phyloP scores from a whole-genome alignment of 306 rosid genomes.

The Pueraria montana region DNA sequence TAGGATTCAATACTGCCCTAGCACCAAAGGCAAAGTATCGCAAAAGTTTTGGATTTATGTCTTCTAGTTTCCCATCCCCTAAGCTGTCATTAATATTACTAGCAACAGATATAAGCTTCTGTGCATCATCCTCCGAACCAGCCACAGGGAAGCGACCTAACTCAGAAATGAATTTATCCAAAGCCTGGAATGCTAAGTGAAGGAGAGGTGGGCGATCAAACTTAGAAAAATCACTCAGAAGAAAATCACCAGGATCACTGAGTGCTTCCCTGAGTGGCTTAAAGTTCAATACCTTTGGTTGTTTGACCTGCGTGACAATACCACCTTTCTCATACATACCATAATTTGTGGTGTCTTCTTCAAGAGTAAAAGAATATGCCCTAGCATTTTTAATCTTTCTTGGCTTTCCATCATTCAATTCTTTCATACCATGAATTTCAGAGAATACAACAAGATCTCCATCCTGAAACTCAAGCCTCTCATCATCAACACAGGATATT shows the following conservation, averaged over 20 bases:
- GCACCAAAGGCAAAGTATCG: slow-evolving; percentile 90
- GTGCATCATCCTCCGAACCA: slow-evolving; percentile 86
- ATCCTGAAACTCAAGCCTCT: slow-evolving; percentile 93
- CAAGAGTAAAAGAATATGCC: slow-evolving; percentile 82
- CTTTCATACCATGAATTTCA: slow-evolving; percentile 91
- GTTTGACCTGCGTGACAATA: slow-evolving; percentile 87
- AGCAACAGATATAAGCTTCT: slow-evolving; percentile 71
- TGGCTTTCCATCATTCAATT: slow-evolving; percentile 88
- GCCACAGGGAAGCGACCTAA: slow-evolving; percentile 79
- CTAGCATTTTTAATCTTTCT: slow-evolving; percentile 78
- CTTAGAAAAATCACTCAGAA: slow-evolving; percentile 90
- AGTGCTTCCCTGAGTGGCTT: slow-evolving; percentile 78
- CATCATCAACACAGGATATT: slow-evolving; percentile 88
- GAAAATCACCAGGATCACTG: slow-evolving; percentile 83
- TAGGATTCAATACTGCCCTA: slow-evolving; percentile 89
- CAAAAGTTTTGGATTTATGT: slow-evolving; percentile 79
- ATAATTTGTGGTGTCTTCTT: slow-evolving; percentile 83
- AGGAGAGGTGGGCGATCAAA: slow-evolving; percentile 81
- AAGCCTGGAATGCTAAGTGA: slow-evolving; percentile 83
- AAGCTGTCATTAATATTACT: slow-evolving; percentile 60
- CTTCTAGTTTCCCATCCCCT: slow-evolving; percentile 75
- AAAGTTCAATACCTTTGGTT: slow-evolving; percentile 81
- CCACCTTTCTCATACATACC: slow-evolving; percentile 84
- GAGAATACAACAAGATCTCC: slow-evolving; percentile 94
- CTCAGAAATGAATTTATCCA: slow-evolving; percentile 74